phyloP scores from a whole-genome alignment of 2,329 filamentous ascomycete genomes.

The Trichoderma lentiforme region DNA sequence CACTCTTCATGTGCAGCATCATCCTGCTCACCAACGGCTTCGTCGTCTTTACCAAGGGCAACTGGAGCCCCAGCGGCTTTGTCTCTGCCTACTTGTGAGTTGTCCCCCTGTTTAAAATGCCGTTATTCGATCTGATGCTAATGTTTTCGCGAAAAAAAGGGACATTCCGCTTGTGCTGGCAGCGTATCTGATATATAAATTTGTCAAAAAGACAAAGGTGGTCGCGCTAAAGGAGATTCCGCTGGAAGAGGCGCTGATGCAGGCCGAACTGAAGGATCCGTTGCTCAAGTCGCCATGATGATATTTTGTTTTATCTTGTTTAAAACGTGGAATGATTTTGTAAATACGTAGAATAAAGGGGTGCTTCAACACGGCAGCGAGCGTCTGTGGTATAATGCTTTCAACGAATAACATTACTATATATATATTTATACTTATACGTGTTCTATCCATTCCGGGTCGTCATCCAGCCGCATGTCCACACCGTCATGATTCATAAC shows the following conservation, averaged over 20 bases:
- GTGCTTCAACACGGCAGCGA: neutral
- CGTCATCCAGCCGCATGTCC: neutral
- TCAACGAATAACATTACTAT: conserved; percentile 5
- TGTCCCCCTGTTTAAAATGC: conserved; percentile 18
- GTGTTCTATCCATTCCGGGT: neutral
- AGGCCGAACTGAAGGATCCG: conserved; percentile 25
- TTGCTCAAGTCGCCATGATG: neutral
- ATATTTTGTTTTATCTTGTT: neutral
- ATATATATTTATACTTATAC: conserved; percentile 8
- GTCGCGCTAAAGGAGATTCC: conserved; percentile 50
- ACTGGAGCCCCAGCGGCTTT: conserved; percentile 56
- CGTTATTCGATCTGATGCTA: neutral
- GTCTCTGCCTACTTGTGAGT: conserved; percentile 61
- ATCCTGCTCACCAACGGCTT: conserved; percentile 72
- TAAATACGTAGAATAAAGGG: neutral
- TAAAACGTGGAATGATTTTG: neutral
- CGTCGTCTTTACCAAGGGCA: conserved; percentile 55
- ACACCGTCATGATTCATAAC: neutral
- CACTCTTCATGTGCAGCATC: conserved; percentile 58
- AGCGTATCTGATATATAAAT: conserved; percentile 62
- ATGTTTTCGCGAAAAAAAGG: conserved; percentile 35
- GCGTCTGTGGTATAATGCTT: neutral
- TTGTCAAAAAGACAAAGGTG: conserved; percentile 59
- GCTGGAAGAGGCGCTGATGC: conserved; percentile 49
- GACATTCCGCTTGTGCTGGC: conserved; percentile 57